Conservation (phyloP, 352 stramenopile genomes). For the Pythium monospermum region DNA sequence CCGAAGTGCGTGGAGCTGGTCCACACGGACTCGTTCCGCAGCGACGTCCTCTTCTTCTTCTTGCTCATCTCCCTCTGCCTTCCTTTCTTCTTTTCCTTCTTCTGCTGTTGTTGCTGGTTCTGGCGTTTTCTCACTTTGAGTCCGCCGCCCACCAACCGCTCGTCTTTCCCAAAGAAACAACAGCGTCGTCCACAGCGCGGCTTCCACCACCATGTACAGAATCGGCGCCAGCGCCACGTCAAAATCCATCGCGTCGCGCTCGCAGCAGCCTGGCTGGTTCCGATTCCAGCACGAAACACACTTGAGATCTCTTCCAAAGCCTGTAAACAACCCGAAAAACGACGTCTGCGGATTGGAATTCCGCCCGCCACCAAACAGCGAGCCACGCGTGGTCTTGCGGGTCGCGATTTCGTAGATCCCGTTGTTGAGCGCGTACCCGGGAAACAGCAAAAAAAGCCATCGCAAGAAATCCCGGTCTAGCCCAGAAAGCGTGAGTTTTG, state of each 20-base stretch:
- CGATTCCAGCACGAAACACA: constrained; percentile 53
- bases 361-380: constrained; percentile 29
- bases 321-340: constrained; percentile 50
- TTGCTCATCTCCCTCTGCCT: neutral
- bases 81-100: constrained; percentile 1
- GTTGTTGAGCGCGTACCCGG: constrained; percentile 62
- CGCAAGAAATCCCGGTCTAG: constrained; percentile 66
- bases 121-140: neutral
- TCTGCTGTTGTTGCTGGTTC: neutral
- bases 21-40: constrained; percentile 12
- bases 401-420: constrained; percentile 69
- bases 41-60: constrained; percentile 21
- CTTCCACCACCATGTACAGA: constrained; percentile 46
- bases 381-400: constrained; percentile 54
- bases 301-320: constrained; percentile 32
- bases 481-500: constrained; percentile 44
- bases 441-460: constrained; percentile 71
- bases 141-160: too few relatives aligned
- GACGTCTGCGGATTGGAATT: constrained; percentile 32
- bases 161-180: constrained; percentile 44
- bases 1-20: neutral
- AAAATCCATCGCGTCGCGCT: constrained; percentile 46
- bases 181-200: constrained; percentile 41
- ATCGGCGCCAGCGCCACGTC: constrained; percentile 47
- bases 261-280: constrained; percentile 32